Evolutionary conservation across 305 asterid species (phyloP).

Genomic region (Fraxinus albicans): DNA sequence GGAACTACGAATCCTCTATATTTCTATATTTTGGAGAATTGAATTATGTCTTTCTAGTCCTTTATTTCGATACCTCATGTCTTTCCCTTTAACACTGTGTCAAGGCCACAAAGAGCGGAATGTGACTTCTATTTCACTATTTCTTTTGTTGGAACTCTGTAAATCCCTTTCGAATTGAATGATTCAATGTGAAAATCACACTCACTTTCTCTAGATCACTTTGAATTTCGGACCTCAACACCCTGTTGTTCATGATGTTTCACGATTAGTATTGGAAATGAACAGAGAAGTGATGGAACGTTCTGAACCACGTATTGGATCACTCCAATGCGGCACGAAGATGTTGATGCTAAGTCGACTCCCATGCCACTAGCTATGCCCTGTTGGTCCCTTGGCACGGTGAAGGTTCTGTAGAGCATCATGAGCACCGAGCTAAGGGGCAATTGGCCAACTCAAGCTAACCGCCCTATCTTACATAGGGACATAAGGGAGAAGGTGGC

Average conservation of each 20-base stretch:
- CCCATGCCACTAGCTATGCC: not conserved
- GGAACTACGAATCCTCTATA: not conserved
- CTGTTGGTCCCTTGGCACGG: not conserved
- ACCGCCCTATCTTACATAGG: too few species aligned
- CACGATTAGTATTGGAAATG: not conserved
- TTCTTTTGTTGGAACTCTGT: too few species aligned
- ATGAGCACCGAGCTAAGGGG: not conserved
- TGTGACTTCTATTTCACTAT: too few species aligned
- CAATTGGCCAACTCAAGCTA: not conserved
- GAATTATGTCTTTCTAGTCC: not conserved
- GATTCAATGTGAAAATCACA: too few species aligned
- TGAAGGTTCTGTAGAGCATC: not conserved
- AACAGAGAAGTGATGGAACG: not conserved
- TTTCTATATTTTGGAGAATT: not conserved
- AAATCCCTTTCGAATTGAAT: too few species aligned
- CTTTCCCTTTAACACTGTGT: too few species aligned
- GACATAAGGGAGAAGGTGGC: too few species aligned
- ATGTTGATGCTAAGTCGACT: not conserved
- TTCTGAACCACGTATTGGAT: not conserved
- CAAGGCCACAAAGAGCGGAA: too few species aligned
- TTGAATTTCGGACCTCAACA: too few species aligned
- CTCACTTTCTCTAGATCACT: too few species aligned
- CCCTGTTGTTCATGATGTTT: too few species aligned
- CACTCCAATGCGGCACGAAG: not conserved
- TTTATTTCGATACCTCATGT: not conserved